Conservation (phyloP, 148 eudicot genomes). For the Nyssa sinensis region DNA sequence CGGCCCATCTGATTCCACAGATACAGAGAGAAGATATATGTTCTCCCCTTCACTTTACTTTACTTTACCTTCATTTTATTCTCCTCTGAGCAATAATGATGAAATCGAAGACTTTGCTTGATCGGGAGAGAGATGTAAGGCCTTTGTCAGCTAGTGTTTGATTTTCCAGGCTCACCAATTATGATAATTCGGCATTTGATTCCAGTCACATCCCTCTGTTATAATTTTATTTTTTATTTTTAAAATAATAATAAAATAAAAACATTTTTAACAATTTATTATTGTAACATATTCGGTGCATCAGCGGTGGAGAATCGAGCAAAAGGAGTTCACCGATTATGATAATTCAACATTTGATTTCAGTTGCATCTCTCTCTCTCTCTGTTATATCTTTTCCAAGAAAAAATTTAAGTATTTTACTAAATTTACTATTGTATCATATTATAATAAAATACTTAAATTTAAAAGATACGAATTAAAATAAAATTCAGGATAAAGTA, state of each 20-base stretch:
- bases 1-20: conserved; percentile 26
- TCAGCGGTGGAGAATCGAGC: too few species aligned
- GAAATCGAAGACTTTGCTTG: neutral
- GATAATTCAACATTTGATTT: neutral
- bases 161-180: neutral
- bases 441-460: too few species aligned
- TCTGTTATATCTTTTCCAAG: too few species aligned
- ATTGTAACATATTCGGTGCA: too few species aligned
- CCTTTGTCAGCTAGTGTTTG: neutral
- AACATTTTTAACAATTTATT: too few species aligned
- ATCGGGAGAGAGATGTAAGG: neutral
- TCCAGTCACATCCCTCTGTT: neutral
- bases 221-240: too few species aligned
- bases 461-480: too few species aligned
- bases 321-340: neutral
- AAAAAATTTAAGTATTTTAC: too few species aligned
- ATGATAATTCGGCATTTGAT: neutral
- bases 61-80: neutral
- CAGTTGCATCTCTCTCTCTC: neutral
- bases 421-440: too few species aligned
- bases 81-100: neutral
- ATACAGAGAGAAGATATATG: conserved; percentile 1
- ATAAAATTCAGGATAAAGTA: too few species aligned
- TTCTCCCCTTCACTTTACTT: conserved; percentile 2
- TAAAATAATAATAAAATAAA: too few species aligned